phyloP scores from a whole-genome alignment of 148 eudicot species.

The Pouteria glomerata region DNA sequence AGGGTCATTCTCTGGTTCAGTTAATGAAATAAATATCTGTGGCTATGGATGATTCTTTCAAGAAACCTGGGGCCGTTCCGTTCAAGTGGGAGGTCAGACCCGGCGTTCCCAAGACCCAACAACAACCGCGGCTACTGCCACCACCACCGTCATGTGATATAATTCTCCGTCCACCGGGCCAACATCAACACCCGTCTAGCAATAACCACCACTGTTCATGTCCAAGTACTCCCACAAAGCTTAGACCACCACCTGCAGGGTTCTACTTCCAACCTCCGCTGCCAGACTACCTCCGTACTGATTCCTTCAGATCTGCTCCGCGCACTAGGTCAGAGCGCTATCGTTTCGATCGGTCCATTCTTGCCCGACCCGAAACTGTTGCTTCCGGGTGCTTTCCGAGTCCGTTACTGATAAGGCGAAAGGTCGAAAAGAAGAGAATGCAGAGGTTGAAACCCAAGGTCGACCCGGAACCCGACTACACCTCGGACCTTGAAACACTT shows the following conservation, averaged over 20 bases:
- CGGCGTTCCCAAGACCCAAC: constrained; percentile 51
- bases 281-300: constrained; percentile 19
- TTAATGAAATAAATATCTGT: constrained; percentile 6
- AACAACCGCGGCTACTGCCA: not conserved
- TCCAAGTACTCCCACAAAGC: constrained; percentile 23
- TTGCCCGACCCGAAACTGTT: constrained; percentile 17
- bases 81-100: constrained; percentile 74
- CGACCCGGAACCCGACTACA: constrained; percentile 14
- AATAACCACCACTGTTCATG: constrained; percentile 9
- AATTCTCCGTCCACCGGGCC: not conserved
- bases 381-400: constrained; percentile 31
- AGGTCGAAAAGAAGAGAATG: constrained; percentile 8
- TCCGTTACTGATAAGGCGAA: constrained; percentile 20
- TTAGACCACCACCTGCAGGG: constrained; percentile 43
- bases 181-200: constrained; percentile 1
- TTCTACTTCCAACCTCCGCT: constrained; percentile 19
- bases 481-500: constrained; percentile 23
- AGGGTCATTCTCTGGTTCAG: not conserved
- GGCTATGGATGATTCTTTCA: constrained; percentile 46
- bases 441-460: constrained; percentile 7
- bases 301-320: constrained; percentile 19
- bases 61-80: constrained; percentile 47
- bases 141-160: constrained; percentile 1
- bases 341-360: not conserved
- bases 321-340: constrained; percentile 9